Conservation (phyloP, 305 asterid species). For the Fraxinus latifolia region DNA sequence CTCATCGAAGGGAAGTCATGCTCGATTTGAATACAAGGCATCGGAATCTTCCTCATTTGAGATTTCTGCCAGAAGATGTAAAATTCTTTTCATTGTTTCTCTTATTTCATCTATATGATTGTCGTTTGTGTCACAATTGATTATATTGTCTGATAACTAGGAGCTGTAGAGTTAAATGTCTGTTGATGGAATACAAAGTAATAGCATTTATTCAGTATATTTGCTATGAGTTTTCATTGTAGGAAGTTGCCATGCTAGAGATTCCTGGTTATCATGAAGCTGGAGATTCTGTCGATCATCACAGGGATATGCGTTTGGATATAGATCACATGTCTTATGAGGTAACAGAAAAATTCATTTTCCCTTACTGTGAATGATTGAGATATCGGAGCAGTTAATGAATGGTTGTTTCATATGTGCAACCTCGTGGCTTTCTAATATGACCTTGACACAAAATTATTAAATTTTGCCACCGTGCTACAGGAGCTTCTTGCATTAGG, state of each 20-base stretch:
- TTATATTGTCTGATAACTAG: neutral
- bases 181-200: conserved; percentile 4
- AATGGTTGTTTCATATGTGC: neutral
- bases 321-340: conserved; percentile 39
- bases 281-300: conserved; percentile 63
- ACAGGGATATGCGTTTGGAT: conserved; percentile 81
- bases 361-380: neutral
- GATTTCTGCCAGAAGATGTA: conserved; percentile 49
- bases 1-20: conserved; percentile 60
- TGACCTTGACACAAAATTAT: neutral
- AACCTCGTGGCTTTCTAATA: neutral
- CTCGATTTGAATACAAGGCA: conserved; percentile 29
- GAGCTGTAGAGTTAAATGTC: conserved; percentile 1
- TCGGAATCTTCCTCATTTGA: conserved; percentile 28
- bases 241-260: conserved; percentile 86
- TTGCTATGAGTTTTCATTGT: conserved; percentile 20
- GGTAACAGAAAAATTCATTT: neutral
- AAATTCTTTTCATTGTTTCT: conserved; percentile 11
- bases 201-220: neutral
- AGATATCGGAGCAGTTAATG: neutral
- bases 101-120: neutral
- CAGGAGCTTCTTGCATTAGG: conserved; percentile 84
- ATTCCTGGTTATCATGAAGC: conserved; percentile 63
- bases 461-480: conserved; percentile 11
- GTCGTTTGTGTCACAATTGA: neutral